A percentile compares a stretch with the other conserved stretches of the same genome.
Evolutionary conservation across 257 asterid genomes (phyloP).

Genomic region (Fraxinus pennsylvanica): DNA sequence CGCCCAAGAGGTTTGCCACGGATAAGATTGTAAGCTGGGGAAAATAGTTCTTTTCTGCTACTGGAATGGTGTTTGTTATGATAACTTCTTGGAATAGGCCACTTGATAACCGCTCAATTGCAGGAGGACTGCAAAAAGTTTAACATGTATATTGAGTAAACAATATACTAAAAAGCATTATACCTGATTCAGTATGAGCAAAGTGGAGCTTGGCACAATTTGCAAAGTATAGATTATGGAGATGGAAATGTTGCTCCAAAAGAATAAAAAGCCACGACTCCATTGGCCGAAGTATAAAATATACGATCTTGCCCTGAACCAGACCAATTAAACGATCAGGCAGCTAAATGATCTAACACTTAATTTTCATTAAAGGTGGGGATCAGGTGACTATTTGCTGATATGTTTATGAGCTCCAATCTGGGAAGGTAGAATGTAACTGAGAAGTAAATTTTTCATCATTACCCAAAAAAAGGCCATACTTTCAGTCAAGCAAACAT

Average conservation of each 20-base stretch:
- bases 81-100: constrained; percentile 96
- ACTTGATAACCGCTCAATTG: constrained; percentile 83
- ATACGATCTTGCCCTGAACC: not conserved
- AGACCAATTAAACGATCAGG: not conserved
- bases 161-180: not conserved
- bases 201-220: not conserved
- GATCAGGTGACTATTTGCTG: not conserved
- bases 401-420: not conserved
- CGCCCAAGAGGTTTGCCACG: constrained; percentile 85
- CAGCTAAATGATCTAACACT: constrained; percentile 15
- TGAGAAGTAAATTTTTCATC: not conserved
- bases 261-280: constrained; percentile 13
- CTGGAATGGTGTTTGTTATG: constrained; percentile 88
- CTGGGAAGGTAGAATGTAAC: not conserved
- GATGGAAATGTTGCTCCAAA: not conserved
- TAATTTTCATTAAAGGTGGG: not conserved
- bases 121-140: constrained; percentile 79
- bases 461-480: not conserved
- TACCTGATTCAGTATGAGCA: not conserved
- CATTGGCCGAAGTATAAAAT: not conserved
- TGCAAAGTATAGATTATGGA: not conserved
- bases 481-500: not conserved
- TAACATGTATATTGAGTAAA: not conserved
- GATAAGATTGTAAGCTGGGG: constrained; percentile 90
- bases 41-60: constrained; percentile 79